Percentiles rank a stretch among this genome's conserved stretches.
phyloP scores from a whole-genome alignment of 306 rosid species.

The Sicyos baderoa region DNA sequence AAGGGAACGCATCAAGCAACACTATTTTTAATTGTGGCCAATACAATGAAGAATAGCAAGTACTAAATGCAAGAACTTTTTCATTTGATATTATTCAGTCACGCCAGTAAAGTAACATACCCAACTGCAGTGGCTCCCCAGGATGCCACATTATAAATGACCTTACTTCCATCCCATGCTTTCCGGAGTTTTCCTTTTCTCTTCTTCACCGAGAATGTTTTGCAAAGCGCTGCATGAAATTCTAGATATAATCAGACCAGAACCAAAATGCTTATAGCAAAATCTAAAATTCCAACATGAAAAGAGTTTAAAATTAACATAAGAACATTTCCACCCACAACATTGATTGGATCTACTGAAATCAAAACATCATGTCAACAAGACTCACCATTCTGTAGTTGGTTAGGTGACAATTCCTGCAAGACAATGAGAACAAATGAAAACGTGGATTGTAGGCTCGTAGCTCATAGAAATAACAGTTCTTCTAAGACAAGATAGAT shows the following conservation, averaged over 20 bases:
- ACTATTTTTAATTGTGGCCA: neutral
- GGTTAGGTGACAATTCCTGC: conserved; percentile 89
- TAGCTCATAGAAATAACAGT: neutral
- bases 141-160: conserved; percentile 87
- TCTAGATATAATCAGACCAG: conserved; percentile 25
- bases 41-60: conserved; percentile 8
- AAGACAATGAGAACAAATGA: conserved; percentile 28
- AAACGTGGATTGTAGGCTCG: neutral
- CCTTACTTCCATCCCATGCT: conserved; percentile 98
- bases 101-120: conserved; percentile 32
- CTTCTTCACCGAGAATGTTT: conserved; percentile 82
- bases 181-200: conserved; percentile 87
- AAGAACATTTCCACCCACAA: neutral
- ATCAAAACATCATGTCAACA: neutral
- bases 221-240: conserved; percentile 66
- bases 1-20: neutral
- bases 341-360: neutral
- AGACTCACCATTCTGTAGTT: conserved; percentile 80
- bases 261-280: conserved; percentile 23
- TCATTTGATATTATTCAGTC: neutral
- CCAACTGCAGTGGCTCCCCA: conserved; percentile 99
- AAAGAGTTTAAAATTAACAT: neutral
- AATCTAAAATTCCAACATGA: conserved; percentile 6
- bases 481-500: neutral
- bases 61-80: conserved; percentile 2